Evolutionary conservation across 345 rosid genomes (phyloP).

Genomic region (Mallotus nudiflorus): DNA sequence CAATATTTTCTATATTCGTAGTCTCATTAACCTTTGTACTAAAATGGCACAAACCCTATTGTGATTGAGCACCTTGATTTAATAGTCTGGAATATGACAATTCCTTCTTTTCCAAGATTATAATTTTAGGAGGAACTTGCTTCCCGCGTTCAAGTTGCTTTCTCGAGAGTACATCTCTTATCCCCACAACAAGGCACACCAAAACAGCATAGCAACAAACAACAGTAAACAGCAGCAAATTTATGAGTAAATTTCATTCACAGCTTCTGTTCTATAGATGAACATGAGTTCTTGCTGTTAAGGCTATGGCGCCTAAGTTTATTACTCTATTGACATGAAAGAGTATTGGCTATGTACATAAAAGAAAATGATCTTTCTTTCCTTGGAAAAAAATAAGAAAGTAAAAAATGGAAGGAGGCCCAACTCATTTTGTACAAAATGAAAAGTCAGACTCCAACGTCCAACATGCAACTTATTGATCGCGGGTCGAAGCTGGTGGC

Average conservation of each 20-base stretch:
- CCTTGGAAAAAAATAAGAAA: not conserved
- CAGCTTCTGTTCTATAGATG: conserved; percentile 6
- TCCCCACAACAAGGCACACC: not conserved
- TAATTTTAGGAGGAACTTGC: not conserved
- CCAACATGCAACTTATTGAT: conserved; percentile 20
- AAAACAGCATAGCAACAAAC: not conserved
- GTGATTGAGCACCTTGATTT: not conserved
- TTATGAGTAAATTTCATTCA: conserved; percentile 16
- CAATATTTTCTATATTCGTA: not conserved
- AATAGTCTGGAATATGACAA: not conserved
- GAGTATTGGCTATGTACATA: conserved; percentile 33
- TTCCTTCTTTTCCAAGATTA: not conserved
- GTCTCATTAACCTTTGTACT: no score
- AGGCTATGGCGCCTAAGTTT: conserved; percentile 25
- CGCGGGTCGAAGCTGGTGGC: conserved; percentile 9
- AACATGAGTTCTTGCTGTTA: conserved; percentile 12
- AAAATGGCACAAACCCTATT: no score
- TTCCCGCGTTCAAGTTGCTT: not conserved
- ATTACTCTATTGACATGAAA: conserved; percentile 31
- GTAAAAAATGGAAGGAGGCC: conserved; percentile 5
- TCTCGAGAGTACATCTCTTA: not conserved
- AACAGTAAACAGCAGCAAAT: not conserved
- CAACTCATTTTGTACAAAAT: conserved; percentile 40
- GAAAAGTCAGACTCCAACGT: conserved; percentile 18
- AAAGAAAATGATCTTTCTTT: conserved; percentile 1